These are phyloP conservation scores for Pseudevernia furfuracea DNA, from an alignment of 495 filamentous ascomycete species.

Conservation along the genomic window DNA sequence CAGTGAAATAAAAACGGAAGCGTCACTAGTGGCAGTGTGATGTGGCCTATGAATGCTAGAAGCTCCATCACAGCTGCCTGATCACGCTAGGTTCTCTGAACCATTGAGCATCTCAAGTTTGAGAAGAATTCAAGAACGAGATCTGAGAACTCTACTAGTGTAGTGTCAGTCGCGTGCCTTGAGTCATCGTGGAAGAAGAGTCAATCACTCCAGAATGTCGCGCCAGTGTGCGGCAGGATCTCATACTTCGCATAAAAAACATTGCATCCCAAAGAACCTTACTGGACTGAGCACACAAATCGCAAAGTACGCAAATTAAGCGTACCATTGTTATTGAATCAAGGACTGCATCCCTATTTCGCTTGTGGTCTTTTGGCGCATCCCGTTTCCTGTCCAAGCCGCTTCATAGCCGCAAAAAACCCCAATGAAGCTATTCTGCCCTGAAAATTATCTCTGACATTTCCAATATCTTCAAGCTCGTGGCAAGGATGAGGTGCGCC, in stretches of 20 bases:
- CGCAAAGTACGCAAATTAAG: background rate
- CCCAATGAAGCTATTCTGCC: background rate
- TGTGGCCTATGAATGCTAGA: background rate
- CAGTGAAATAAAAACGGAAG: background rate
- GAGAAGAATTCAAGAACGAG: background rate
- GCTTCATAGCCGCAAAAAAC: background rate
- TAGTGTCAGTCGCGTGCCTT: background rate
- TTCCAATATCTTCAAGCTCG: background rate
- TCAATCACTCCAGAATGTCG: background rate
- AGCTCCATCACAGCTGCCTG: background rate
- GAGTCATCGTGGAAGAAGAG: background rate
- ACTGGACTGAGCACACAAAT: background rate
- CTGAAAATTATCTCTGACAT: background rate
- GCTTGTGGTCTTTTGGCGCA: background rate
- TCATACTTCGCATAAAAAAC: background rate
- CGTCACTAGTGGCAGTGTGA: background rate
- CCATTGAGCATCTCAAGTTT: too few relatives aligned
- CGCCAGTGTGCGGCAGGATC: background rate
- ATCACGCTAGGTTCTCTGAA: background rate
- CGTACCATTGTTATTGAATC: background rate
- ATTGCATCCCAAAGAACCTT: background rate
- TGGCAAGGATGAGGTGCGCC: background rate
- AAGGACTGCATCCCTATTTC: background rate
- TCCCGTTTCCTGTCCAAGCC: background rate
- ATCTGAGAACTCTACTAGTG: background rate